Evolutionary conservation across 192 early-diverging fungal species (phyloP).

Genomic region (Entophlyctis luteolus): DNA sequence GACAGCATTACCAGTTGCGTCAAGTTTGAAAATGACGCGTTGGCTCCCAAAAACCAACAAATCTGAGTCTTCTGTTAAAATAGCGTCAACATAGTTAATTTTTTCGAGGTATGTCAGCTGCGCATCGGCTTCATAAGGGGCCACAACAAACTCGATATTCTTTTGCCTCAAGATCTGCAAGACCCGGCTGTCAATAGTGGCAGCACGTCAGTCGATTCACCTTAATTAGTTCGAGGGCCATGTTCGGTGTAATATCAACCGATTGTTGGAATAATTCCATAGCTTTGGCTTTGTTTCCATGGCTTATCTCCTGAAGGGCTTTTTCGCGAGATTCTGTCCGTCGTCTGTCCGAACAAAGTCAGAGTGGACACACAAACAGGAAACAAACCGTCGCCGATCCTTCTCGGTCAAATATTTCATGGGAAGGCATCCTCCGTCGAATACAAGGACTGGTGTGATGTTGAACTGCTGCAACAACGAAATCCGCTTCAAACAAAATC

Average conservation of each 20-base stretch:
- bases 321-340: slow-evolving; percentile 56
- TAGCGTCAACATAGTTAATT: slow-evolving; percentile 63
- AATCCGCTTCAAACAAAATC: slow-evolving; percentile 75
- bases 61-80: slow-evolving; percentile 95
- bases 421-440: slow-evolving; percentile 86
- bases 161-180: slow-evolving; percentile 52
- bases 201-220: slow-evolving; percentile 29
- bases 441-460: slow-evolving; percentile 82
- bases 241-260: slow-evolving; percentile 74
- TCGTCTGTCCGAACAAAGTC: slow-evolving; percentile 30
- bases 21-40: slow-evolving; percentile 79
- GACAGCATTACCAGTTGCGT: slow-evolving; percentile 63
- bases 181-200: neutral
- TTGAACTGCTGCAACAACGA: slow-evolving; percentile 66
- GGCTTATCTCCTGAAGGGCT: slow-evolving; percentile 53
- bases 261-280: slow-evolving; percentile 67
- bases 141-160: slow-evolving; percentile 75
- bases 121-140: slow-evolving; percentile 97
- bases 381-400: slow-evolving; percentile 56
- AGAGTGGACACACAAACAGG: neutral
- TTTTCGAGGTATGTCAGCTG: slow-evolving; percentile 83
- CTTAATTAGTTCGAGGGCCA: slow-evolving; percentile 77
- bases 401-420: slow-evolving; percentile 74
- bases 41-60: slow-evolving; percentile 86
- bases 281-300: slow-evolving; percentile 61